These are phyloP conservation scores for Cadophora sp. DNA, from an alignment of 2,329 filamentous ascomycete species.

Conservation along the genomic window DNA sequence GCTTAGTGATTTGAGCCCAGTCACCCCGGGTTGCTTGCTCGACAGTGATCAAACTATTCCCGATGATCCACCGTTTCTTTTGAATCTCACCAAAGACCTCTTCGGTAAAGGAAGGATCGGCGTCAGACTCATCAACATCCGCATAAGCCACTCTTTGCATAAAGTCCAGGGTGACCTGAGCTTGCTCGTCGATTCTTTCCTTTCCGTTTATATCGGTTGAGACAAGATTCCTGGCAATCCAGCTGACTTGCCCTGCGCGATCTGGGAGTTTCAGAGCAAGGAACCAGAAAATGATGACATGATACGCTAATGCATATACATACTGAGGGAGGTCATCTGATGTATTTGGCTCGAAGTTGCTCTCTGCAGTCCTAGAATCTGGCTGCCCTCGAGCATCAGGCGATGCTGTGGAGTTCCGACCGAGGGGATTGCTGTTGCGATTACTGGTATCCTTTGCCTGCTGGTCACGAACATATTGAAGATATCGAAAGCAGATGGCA, in stretches of 20 bases:
- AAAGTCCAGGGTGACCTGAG: constrained; percentile 91
- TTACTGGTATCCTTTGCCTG: constrained; percentile 47
- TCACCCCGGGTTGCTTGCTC: constrained; percentile 72
- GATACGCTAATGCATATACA: constrained; percentile 90
- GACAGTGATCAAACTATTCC: constrained; percentile 76
- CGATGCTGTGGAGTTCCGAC: constrained; percentile 35
- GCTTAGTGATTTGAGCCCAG: constrained; percentile 73
- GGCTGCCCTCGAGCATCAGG: constrained; percentile 46
- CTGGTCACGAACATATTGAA: constrained; percentile 83
- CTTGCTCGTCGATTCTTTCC: constrained; percentile 86
- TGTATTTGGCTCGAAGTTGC: constrained; percentile 48
- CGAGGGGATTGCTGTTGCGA: constrained; percentile 47
- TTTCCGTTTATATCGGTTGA: constrained; percentile 79
- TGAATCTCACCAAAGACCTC: constrained; percentile 70
- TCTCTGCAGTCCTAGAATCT: constrained; percentile 50
- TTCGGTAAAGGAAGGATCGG: constrained; percentile 69
- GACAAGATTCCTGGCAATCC: constrained; percentile 85
- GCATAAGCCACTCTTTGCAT: constrained; percentile 90
- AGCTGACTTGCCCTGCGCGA: constrained; percentile 81
- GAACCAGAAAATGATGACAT: constrained; percentile 98
- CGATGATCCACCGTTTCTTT: constrained; percentile 74
- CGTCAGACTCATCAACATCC: constrained; percentile 78
- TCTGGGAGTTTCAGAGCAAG: constrained; percentile 86
- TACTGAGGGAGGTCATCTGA: constrained; percentile 88
- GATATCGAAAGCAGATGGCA: constrained; percentile 91